phyloP scores from a whole-genome alignment of 192 early-diverging fungal species.

The Obelidium mucronatum region DNA sequence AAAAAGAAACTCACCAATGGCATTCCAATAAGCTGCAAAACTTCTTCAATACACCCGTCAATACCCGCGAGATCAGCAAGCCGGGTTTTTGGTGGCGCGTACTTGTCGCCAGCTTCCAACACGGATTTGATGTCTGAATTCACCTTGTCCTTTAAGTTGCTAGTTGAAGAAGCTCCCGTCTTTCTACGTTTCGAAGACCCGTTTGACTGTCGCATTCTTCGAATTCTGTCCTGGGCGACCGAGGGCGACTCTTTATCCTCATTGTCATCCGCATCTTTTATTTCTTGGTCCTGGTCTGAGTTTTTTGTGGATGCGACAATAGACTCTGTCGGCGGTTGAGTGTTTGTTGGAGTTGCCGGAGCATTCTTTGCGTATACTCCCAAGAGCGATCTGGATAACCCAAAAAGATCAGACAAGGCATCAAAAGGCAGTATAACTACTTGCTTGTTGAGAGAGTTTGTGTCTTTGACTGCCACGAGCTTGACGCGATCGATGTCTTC shows the following conservation, averaged over 20 bases:
- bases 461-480: constrained; percentile 22
- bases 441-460: constrained; percentile 16
- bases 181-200: constrained; percentile 25
- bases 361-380: constrained; percentile 19
- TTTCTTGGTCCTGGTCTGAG: background rate
- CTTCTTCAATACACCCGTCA: constrained; percentile 85
- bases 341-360: background rate
- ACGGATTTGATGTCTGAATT: background rate
- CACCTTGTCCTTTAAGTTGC: background rate
- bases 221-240: constrained; percentile 17
- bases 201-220: constrained; percentile 12
- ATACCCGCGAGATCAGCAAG: constrained; percentile 90
- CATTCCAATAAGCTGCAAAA: constrained; percentile 92
- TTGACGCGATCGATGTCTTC: background rate
- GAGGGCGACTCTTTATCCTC: background rate
- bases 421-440: background rate
- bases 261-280: background rate
- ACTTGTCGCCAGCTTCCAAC: constrained; percentile 40
- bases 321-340: background rate
- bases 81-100: constrained; percentile 63
- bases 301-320: background rate
- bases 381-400: constrained; percentile 2
- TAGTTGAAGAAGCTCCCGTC: background rate
- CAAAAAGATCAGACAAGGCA: background rate
- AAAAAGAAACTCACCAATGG: constrained; percentile 62